Evolutionary conservation across 2,329 filamentous ascomycete genomes (phyloP).

Genomic region (Fusarium nelsonii): DNA sequence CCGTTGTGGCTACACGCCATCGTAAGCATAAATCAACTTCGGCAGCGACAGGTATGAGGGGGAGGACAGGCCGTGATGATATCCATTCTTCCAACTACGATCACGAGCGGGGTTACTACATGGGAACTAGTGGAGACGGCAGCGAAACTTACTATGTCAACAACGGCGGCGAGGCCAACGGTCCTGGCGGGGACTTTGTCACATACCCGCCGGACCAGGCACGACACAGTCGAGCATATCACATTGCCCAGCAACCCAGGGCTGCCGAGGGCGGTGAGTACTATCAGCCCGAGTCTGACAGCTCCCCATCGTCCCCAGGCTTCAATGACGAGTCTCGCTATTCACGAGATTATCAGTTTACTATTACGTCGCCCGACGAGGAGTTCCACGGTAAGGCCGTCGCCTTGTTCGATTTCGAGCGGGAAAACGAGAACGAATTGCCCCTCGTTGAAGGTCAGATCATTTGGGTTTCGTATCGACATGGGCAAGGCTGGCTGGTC

Average conservation of each 20-base stretch:
- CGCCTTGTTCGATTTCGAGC: slow-evolving; percentile 92
- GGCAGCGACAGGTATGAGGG: slow-evolving; percentile 58
- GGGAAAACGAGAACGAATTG: slow-evolving; percentile 96
- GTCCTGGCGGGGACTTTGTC: slow-evolving; percentile 82
- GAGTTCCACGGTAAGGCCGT: slow-evolving; percentile 98
- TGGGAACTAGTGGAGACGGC: slow-evolving; percentile 75
- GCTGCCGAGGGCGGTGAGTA: slow-evolving; percentile 64
- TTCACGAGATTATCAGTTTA: slow-evolving; percentile 93
- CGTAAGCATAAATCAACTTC: slow-evolving; percentile 84
- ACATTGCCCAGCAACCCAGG: slow-evolving; percentile 59
- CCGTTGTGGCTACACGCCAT: slow-evolving; percentile 86
- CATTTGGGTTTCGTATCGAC: slow-evolving; percentile 94
- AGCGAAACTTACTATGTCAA: slow-evolving; percentile 81
- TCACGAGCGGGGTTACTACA: slow-evolving; percentile 74
- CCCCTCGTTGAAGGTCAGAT: slow-evolving; percentile 94
- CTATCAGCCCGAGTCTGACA: slow-evolving; percentile 68
- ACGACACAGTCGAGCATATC: slow-evolving; percentile 65
- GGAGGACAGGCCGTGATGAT: slow-evolving; percentile 61
- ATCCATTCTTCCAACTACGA: slow-evolving; percentile 66
- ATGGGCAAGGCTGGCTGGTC: slow-evolving; percentile 97
- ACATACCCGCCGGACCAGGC: slow-evolving; percentile 78
- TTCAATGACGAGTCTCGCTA: slow-evolving; percentile 78
- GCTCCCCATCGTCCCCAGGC: slow-evolving; percentile 69
- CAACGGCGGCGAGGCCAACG: slow-evolving; percentile 76
- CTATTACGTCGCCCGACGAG: slow-evolving; percentile 93